Conservation (phyloP, 495 filamentous ascomycete genomes). For the Echria macrotheca region DNA sequence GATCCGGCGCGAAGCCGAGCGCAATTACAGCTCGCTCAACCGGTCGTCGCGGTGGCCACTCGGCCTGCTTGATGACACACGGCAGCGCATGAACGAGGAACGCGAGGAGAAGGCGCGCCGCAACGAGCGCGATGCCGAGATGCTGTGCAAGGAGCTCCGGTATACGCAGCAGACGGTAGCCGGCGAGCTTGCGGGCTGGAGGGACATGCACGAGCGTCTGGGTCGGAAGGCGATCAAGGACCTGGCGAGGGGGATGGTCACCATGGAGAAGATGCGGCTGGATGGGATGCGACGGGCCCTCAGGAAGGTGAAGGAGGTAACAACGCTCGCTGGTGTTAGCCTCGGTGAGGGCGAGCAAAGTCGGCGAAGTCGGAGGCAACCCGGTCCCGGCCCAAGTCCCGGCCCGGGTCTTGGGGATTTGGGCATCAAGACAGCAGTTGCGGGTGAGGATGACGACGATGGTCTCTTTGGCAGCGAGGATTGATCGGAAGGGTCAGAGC, state of each 20-base stretch:
- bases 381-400: too few relatives aligned
- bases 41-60: constrained; percentile 74
- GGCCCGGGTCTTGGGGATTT: too few relatives aligned
- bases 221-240: constrained; percentile 67
- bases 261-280: constrained; percentile 70
- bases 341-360: too few relatives aligned
- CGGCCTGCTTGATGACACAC: constrained; percentile 81
- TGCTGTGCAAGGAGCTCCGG: constrained; percentile 68
- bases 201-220: constrained; percentile 75
- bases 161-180: constrained; percentile 95
- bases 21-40: constrained; percentile 64
- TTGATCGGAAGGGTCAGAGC: neutral
- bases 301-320: constrained; percentile 41
- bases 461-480: neutral
- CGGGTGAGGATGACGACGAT: neutral
- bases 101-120: constrained; percentile 66
- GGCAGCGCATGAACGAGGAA: constrained; percentile 73
- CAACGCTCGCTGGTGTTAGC: neutral
- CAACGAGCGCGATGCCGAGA: constrained; percentile 57
- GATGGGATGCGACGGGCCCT: constrained; percentile 76
- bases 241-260: constrained; percentile 71
- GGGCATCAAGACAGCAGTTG: too few relatives aligned
- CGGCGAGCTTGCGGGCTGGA: constrained; percentile 86
- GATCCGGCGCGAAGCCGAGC: constrained; percentile 63
- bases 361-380: too few relatives aligned